Base-by-base conservation (phyloP, 2,329 filamentous ascomycete genomes). In the Beauveria asiatica region DNA sequence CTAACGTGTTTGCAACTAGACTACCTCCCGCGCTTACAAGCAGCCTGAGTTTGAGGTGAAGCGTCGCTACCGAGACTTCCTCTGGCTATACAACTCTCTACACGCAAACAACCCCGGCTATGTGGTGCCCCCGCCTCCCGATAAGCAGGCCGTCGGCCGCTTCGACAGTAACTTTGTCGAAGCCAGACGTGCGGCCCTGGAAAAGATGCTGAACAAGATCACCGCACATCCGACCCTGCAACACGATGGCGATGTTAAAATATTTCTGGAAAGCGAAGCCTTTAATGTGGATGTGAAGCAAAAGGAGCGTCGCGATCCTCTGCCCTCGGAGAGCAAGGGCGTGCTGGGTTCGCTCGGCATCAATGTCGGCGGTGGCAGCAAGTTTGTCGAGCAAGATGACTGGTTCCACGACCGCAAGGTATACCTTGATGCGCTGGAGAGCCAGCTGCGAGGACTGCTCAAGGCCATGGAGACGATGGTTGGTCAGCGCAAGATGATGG, bases 121-220 rank as follows among this genome's bases (percentile, higher is more conserved):
- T 42, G 92, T 99, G 33, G 90, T 99, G 13, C 94, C 94, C 0
- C 93, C 94, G 8, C 94, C 94, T 0, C 94, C 94, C 1, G 94
- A 99, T 76, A 99, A 99, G 78, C 94, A 99, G 76, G 92, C 93
- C 8, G 90, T 99, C 60, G 93, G 93, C 62, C 86, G 94, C 44
- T 99, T 99, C 70, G 93, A 99, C 74, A 90, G 85, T 66, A 95
- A 97, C 73, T 99, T 99, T 74, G 92, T 99, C 64, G 94, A 99
- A 74, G 91, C 90, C 48, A 83, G 94, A 68, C 84, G 94, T 67
- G 89, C 92, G 63, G 94, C 94, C 16, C 77, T 99, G 61, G 94
- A 99, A 75, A 90, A 94, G 71, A 99, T 99, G 94, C 79, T 97
- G 59, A 97, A 97, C 82, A 97, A 96, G 79, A 94, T 86, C 62